Evolutionary conservation across 345 rosid species (phyloP).

Genomic region (Firmiana major): DNA sequence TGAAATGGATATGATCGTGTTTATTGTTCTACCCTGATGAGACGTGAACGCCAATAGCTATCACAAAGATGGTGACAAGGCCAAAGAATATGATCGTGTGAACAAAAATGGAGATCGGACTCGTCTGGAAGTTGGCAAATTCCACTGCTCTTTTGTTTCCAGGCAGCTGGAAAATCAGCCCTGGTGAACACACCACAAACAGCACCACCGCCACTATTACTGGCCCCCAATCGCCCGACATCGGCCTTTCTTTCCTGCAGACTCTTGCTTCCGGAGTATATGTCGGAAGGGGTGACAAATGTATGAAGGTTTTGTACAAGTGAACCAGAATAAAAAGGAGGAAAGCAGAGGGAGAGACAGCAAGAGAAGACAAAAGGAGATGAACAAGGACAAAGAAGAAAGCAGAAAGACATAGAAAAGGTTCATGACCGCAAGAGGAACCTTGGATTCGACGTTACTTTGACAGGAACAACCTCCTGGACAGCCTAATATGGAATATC

Average conservation of each 20-base stretch:
- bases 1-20: not conserved
- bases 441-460: not conserved
- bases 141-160: conserved; percentile 60
- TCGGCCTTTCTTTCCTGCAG: not conserved
- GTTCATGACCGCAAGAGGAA: not conserved
- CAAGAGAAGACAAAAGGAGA: not conserved
- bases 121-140: conserved; percentile 82
- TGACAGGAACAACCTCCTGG: not conserved
- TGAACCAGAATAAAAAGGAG: not conserved
- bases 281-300: not conserved
- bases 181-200: conserved; percentile 77
- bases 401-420: not conserved
- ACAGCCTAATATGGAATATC: not conserved
- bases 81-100: conserved; percentile 82
- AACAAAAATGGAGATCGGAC: conserved; percentile 70
- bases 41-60: conserved; percentile 80
- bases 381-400: not conserved
- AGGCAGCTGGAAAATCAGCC: conserved; percentile 69
- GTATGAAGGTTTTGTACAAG: not conserved
- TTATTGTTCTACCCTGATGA: conserved; percentile 37
- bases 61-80: conserved; percentile 60
- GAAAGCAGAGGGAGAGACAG: not conserved
- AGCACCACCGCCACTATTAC: conserved; percentile 72
- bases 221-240: conserved; percentile 96
- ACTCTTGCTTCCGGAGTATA: not conserved